Conservation (phyloP, 805 yeast genomes). For the Myxozyma sirexii region DNA sequence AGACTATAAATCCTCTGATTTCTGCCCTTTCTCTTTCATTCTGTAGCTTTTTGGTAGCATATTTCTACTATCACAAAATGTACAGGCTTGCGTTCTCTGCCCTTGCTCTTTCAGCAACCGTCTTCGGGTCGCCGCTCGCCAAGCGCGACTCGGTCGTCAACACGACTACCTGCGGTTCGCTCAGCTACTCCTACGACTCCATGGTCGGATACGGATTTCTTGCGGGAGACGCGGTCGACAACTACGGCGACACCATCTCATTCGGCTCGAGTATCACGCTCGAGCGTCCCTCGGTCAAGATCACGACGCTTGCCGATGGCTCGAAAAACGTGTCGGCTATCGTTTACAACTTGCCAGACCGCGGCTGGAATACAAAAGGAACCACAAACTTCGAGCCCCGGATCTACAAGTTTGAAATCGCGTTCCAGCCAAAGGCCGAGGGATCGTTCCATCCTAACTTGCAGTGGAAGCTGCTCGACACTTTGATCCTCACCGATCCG, state of each 20-base stretch:
- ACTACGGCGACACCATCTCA: slow-evolving; percentile 30
- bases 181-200: slow-evolving; percentile 22
- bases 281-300: slow-evolving; percentile 28
- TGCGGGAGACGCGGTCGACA: slow-evolving; percentile 25
- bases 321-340: slow-evolving; percentile 18
- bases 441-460: slow-evolving; percentile 20
- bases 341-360: slow-evolving; percentile 29
- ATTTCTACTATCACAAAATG: neutral
- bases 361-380: slow-evolving; percentile 33
- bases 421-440: slow-evolving; percentile 16
- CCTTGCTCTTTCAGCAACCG: slow-evolving; percentile 1
- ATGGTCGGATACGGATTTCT: slow-evolving; percentile 29
- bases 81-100: slow-evolving; percentile 2
- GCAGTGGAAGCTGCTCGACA: slow-evolving; percentile 25
- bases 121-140: slow-evolving; percentile 1
- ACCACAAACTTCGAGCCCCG: slow-evolving; percentile 30
- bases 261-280: slow-evolving; percentile 25
- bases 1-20: neutral
- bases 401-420: slow-evolving; percentile 19
- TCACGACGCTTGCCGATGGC: slow-evolving; percentile 12
- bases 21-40: neutral
- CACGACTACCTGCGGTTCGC: slow-evolving; percentile 15
- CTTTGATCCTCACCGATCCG: slow-evolving; percentile 28
- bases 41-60: neutral
- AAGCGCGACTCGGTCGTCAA: slow-evolving; percentile 11